These are phyloP conservation scores for Luvunga scandens DNA, from an alignment of 345 rosid species.

Conservation along the genomic window DNA sequence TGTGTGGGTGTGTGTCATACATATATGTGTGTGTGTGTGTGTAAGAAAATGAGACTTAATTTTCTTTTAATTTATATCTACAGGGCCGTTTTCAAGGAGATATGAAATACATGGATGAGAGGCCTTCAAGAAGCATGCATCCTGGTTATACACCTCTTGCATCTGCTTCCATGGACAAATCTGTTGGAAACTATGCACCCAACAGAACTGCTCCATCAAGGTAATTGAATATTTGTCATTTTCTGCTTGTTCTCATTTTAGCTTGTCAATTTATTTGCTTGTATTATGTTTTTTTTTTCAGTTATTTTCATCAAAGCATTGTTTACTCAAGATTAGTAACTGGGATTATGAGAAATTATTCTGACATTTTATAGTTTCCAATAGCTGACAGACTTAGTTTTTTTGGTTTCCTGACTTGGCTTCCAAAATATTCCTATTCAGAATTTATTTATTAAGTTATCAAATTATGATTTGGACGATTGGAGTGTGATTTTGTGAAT, in stretches of 20 bases:
- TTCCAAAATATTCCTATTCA: neutral
- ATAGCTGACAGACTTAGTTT: neutral
- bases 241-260: neutral
- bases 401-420: neutral
- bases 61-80: constrained; percentile 12
- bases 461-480: neutral
- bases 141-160: constrained; percentile 38
- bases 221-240: constrained; percentile 32
- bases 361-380: neutral
- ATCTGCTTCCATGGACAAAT: constrained; percentile 39
- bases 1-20: no score
- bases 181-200: constrained; percentile 35
- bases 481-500: constrained; percentile 13
- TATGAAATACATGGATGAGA: constrained; percentile 32
- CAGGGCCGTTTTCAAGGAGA: constrained; percentile 49
- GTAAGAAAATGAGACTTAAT: neutral
- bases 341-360: neutral
- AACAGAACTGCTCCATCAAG: constrained; percentile 48
- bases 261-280: constrained; percentile 2
- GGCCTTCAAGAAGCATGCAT: constrained; percentile 32
- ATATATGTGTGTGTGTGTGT: neutral
- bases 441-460: neutral
- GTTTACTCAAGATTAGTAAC: neutral
- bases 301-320: neutral
- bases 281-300: neutral